phyloP scores from a whole-genome alignment of 164 flowering plant genomes.

The grape (Vitis vinifera) region ASM3070453v1 NC_081816.1:2186501-2187000 shows the following conservation, averaged over 20 bases:
- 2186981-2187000: constrained; percentile 4
- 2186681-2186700: too few species aligned
- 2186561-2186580: background rate
- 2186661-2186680: too few species aligned
- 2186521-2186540: too few species aligned
- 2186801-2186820: constrained; percentile 7
- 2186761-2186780: too few species aligned
- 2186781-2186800: too few species aligned
- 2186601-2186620: background rate
- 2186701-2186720: background rate
- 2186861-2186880: constrained; percentile 2
- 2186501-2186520: too few species aligned
- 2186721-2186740: background rate
- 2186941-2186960: constrained; percentile 4
- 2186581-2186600: background rate
- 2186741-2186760: too few species aligned
- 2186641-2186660: too few species aligned
- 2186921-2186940: constrained; percentile 18
- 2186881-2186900: background rate
- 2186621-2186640: background rate
- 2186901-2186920: constrained; percentile 15
- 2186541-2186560: too few species aligned
- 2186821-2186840: constrained; percentile 11
- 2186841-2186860: constrained; percentile 11
- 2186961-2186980: constrained; percentile 12